Percentiles rank a stretch among this genome's conserved stretches.
Conservation (phyloP, 495 filamentous ascomycete genomes). For the Annulohypoxylon moriforme region DNA sequence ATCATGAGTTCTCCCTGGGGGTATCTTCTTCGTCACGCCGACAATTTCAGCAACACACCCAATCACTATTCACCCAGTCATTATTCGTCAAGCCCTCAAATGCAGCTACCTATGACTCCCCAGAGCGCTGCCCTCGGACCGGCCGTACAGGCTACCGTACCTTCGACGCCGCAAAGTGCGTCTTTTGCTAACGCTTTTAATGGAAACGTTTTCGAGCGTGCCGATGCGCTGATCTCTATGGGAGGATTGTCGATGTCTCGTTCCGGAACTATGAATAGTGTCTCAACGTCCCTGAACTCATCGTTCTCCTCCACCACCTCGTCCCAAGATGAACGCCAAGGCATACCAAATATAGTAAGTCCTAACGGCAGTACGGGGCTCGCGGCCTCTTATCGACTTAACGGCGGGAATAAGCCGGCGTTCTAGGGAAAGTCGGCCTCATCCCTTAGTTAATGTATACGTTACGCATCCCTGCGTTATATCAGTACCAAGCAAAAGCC, state of each 20-base stretch:
- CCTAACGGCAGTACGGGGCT: conserved; percentile 44
- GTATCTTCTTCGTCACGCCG: conserved; percentile 54
- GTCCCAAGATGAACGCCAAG: conserved; percentile 45
- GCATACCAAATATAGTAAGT: conserved; percentile 54
- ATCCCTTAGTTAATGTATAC: conserved; percentile 15
- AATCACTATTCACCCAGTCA: conserved; percentile 52
- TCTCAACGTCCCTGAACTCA: conserved; percentile 55
- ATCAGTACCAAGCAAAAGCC: neutral
- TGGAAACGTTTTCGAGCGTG: conserved; percentile 79
- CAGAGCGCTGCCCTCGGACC: conserved; percentile 88
- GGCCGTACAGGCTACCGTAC: conserved; percentile 88
- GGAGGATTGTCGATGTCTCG: conserved; percentile 58
- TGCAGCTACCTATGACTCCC: conserved; percentile 69
- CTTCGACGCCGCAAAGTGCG: conserved; percentile 78
- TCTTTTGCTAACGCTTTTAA: conserved; percentile 72
- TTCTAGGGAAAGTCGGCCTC: conserved; percentile 46
- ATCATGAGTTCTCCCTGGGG: conserved; percentile 85
- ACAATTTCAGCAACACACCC: conserved; percentile 36
- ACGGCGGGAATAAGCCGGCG: conserved; percentile 47
- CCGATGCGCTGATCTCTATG: conserved; percentile 75
- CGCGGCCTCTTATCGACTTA: conserved; percentile 40
- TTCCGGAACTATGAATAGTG: conserved; percentile 58
- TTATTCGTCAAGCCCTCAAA: conserved; percentile 46
- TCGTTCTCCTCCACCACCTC: conserved; percentile 53
- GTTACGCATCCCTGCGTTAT: neutral